Evolutionary conservation across 208 protist genomes (phyloP).

Genomic region (Borovskyia barvae): DNA sequence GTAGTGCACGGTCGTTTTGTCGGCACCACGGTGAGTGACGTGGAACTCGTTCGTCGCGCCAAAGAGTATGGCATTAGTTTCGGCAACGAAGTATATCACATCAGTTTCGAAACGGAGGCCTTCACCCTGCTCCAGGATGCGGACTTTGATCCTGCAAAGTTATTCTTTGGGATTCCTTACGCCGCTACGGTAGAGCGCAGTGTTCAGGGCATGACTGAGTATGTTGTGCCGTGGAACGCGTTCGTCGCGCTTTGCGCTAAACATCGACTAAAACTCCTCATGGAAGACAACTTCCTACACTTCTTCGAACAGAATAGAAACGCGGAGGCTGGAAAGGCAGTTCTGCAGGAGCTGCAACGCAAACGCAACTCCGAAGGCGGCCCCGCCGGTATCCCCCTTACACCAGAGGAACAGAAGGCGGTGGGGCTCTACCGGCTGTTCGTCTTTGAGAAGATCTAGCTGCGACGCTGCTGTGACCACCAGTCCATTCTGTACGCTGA

Average conservation of each 20-base stretch:
- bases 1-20: constrained; percentile 57
- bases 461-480: neutral
- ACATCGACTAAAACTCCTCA: constrained; percentile 37
- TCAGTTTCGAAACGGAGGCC: constrained; percentile 42
- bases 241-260: constrained; percentile 46
- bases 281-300: constrained; percentile 42
- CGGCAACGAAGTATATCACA: constrained; percentile 45
- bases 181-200: constrained; percentile 56
- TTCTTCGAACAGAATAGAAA: constrained; percentile 41
- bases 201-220: constrained; percentile 67
- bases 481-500: too few species aligned
- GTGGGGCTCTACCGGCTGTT: constrained; percentile 60
- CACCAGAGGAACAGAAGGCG: constrained; percentile 39
- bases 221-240: constrained; percentile 61
- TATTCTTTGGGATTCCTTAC: constrained; percentile 63
- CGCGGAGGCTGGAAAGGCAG: constrained; percentile 29
- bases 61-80: constrained; percentile 37
- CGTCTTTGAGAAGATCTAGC: constrained; percentile 49
- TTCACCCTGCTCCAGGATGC: constrained; percentile 9
- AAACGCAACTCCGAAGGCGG: constrained; percentile 25
- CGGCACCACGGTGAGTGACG: constrained; percentile 71
- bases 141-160: neutral
- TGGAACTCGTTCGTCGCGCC: constrained; percentile 33
- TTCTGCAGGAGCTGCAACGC: constrained; percentile 14
- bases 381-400: constrained; percentile 24